Evolutionary conservation across 768 basidiomycete species (phyloP).

Genomic region (Cyathus striatus): DNA sequence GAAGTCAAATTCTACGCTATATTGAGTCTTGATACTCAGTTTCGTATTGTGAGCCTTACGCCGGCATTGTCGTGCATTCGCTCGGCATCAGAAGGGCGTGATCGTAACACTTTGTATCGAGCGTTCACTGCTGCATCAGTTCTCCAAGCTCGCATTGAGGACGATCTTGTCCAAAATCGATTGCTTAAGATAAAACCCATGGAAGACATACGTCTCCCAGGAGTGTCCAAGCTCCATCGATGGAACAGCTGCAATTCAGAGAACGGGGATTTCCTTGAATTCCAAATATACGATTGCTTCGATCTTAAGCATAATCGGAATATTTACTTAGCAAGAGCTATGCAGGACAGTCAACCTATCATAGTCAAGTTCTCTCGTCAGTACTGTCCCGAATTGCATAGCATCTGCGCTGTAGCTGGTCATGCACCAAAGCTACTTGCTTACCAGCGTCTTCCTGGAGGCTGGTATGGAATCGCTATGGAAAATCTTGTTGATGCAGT

Average conservation of each 20-base stretch:
- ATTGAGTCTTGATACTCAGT: conserved; percentile 6
- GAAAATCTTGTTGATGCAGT: conserved; percentile 7
- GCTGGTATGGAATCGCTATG: conserved; percentile 21
- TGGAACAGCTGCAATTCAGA: conserved; percentile 4
- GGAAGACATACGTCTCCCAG: neutral
- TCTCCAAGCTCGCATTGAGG: conserved; percentile 3
- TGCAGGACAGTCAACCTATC: conserved; percentile 3
- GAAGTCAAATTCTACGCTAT: conserved; percentile 9
- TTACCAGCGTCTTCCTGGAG: conserved; percentile 18
- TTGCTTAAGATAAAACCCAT: conserved; percentile 1
- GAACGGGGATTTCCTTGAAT: conserved; percentile 4
- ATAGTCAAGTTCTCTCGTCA: conserved; percentile 15
- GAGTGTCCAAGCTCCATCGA: conserved; percentile 1
- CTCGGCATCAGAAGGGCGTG: conserved; percentile 5
- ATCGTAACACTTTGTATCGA: conserved; percentile 2
- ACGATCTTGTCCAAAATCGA: neutral
- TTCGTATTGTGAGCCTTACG: conserved; percentile 7
- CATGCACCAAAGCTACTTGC: conserved; percentile 17
- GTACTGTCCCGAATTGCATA: conserved; percentile 15
- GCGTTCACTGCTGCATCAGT: conserved; percentile 5
- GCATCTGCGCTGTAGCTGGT: conserved; percentile 11
- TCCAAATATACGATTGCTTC: conserved; percentile 5
- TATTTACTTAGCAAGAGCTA: conserved; percentile 6
- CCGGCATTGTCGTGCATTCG: conserved; percentile 8
- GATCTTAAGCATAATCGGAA: conserved; percentile 4